Evolutionary conservation across 768 basidiomycete species (phyloP).

Genomic region (Hygrocybe punicea): DNA sequence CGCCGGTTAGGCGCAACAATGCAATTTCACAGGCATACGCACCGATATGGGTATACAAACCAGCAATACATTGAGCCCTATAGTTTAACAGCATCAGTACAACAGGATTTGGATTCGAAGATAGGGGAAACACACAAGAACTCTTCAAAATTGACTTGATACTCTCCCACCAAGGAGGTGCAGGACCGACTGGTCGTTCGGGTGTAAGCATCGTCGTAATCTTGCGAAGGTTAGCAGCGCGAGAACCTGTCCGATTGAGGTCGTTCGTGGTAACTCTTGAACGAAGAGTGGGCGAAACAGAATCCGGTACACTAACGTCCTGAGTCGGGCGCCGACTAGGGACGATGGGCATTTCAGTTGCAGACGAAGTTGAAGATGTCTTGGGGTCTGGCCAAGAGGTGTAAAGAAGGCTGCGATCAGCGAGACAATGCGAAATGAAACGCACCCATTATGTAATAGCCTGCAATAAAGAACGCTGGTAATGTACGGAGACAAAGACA

Average conservation of each 20-base stretch:
- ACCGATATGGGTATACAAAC: constrained; percentile 72
- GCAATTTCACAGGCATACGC: constrained; percentile 15
- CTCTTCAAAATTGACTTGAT: constrained; percentile 51
- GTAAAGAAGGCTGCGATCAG: no score
- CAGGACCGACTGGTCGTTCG: constrained; percentile 35
- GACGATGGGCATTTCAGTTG: no score
- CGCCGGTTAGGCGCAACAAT: constrained; percentile 2
- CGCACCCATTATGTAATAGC: no score
- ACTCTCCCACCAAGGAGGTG: constrained; percentile 48
- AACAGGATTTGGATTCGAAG: not conserved
- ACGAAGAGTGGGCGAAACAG: no score
- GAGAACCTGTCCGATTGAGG: not conserved
- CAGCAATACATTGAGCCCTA: constrained; percentile 70
- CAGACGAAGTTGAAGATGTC: no score
- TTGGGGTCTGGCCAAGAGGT: no score
- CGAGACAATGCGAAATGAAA: no score
- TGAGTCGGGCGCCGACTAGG: no score
- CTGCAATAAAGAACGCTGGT: no score
- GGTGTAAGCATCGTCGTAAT: constrained; percentile 37
- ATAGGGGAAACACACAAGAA: constrained; percentile 47
- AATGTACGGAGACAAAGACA: no score
- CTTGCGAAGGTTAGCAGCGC: not conserved
- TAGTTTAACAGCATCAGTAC: not conserved
- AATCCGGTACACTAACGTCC: no score
- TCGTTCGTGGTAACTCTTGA: not conserved